These are phyloP conservation scores for Phytophthora tentaculata DNA, from an alignment of 352 stramenopile genomes.

Conservation along the genomic window DNA sequence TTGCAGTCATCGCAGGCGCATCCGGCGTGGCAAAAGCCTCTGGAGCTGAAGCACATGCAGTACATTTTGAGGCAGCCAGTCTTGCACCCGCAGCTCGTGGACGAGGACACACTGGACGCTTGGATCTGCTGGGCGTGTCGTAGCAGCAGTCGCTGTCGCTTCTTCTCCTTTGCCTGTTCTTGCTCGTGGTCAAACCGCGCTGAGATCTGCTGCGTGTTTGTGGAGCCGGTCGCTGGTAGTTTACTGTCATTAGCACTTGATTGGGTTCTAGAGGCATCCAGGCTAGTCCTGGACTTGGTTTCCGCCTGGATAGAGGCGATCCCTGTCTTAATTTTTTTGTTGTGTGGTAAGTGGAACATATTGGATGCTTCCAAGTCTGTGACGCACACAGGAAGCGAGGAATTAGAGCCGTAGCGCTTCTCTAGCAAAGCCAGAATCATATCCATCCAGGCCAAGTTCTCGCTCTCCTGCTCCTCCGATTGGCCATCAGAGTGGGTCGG, in stretches of 20 bases:
- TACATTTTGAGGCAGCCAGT: conserved; percentile 90
- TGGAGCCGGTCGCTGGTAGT: conserved; percentile 7
- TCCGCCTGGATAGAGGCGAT: neutral
- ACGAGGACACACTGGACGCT: conserved; percentile 71
- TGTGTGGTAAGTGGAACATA: conserved; percentile 35
- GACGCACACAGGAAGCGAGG: conserved; percentile 46
- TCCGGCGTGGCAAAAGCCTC: conserved; percentile 77
- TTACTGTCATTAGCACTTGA: conserved; percentile 5
- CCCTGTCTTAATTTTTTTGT: conserved; percentile 35
- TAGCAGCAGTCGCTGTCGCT: conserved; percentile 52
- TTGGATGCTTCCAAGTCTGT: conserved; percentile 51
- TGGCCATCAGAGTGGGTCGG: neutral
- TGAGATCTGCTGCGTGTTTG: conserved; percentile 24
- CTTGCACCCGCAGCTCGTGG: conserved; percentile 85
- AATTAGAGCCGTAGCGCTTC: conserved; percentile 52
- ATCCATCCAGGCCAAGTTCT: conserved; percentile 86
- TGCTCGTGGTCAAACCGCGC: conserved; percentile 27
- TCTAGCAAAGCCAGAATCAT: conserved; percentile 81
- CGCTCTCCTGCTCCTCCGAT: conserved; percentile 36
- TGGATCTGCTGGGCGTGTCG: conserved; percentile 78
- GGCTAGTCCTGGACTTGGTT: conserved; percentile 17
- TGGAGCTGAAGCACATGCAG: conserved; percentile 84
- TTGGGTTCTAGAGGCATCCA: conserved; percentile 20
- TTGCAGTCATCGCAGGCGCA: conserved; percentile 81
- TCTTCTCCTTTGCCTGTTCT: conserved; percentile 47